Conservation (phyloP, 2,329 filamentous ascomycete species). For the Zymoseptoria crescenta region DNA sequence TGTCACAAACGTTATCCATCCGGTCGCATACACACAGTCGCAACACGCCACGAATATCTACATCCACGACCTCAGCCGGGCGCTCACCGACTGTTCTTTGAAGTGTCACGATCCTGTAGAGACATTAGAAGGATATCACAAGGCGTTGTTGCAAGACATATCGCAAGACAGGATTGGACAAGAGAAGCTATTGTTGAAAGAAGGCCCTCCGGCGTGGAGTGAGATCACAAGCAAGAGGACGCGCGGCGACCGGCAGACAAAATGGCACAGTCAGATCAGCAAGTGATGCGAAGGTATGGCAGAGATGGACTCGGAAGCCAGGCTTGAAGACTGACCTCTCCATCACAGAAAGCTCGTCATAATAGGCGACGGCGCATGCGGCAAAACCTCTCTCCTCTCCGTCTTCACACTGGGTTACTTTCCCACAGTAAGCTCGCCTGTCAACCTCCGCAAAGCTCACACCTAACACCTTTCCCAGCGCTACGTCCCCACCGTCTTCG, state of each 20-base stretch:
- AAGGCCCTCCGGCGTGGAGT: background rate
- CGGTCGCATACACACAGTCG: too few relatives aligned
- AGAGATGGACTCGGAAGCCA: background rate
- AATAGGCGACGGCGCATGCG: constrained; percentile 93
- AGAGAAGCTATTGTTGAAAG: background rate
- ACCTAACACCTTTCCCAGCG: too few relatives aligned
- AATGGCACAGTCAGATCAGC: constrained; percentile 32
- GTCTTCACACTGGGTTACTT: constrained; percentile 98
- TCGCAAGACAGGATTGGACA: background rate
- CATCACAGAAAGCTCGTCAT: constrained; percentile 79
- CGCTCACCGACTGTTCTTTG: background rate
- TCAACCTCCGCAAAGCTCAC: too few relatives aligned
- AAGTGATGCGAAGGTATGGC: constrained; percentile 33
- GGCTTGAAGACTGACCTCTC: constrained; percentile 9
- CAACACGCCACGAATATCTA: background rate
- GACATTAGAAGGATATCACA: background rate
- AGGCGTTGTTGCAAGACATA: background rate
- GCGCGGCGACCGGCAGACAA: constrained; percentile 1
- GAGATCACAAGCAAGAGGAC: background rate
- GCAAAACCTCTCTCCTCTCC: constrained; percentile 93
- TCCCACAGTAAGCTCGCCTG: constrained; percentile 74
- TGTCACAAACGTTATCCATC: background rate
- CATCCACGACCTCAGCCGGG: background rate
- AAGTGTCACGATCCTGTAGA: background rate
- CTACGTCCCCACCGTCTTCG: constrained; percentile 86